Evolutionary conservation across 31 red algal genomes (phyloP), one percentile per base, ranked within the genome.

Genomic region (Odonthalia washingtoniensis): DNA sequence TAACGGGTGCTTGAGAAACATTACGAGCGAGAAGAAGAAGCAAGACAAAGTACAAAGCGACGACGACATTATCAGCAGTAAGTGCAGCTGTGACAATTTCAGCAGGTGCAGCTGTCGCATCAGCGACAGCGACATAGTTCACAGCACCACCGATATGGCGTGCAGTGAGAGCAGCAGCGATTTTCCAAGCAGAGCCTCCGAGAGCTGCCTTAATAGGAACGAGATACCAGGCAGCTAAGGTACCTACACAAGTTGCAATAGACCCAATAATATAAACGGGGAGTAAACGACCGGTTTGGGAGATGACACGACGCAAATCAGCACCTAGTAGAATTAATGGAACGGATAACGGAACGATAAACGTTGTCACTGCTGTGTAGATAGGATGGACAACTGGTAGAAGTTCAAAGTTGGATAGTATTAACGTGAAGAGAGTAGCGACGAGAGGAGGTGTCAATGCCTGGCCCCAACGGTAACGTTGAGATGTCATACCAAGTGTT

Each of bases 131-230:
- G 18, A 94, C 95, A 46, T 88, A 92, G 73, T 97, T 97, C 32
- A 97, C 86, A 4, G 91, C 88, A 40, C 95, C 95, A 60, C 95
- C 95, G 43, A 97, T 94, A 81, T 97, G 91, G 1, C 92, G 78
- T 12, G 95, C 95, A 33, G 67, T 88, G 46, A 97, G 86, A 18
- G 89, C 88, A 3, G 91, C 82, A 35, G 95, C 95, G 46, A 96
- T 77, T 46, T 92, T 96, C 89, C 83, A 96, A 18, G 62, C 94
- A 72, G 91, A 88, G 17, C 46, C 12, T 9, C 78, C 61, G 9
- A 72, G 43, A 3, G 74, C 17, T n/a, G 36, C 34, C 39, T 70
- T 37, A n/a, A 91, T 76, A 1, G 93, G 93, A 1, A 95, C 89
- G 21, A 88, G 4, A 33, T 43, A 44, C 77, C 92, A 90, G 21